phyloP scores from a whole-genome alignment of 2,329 filamentous ascomycete species.

The Cladosporium oxysporum region DNA sequence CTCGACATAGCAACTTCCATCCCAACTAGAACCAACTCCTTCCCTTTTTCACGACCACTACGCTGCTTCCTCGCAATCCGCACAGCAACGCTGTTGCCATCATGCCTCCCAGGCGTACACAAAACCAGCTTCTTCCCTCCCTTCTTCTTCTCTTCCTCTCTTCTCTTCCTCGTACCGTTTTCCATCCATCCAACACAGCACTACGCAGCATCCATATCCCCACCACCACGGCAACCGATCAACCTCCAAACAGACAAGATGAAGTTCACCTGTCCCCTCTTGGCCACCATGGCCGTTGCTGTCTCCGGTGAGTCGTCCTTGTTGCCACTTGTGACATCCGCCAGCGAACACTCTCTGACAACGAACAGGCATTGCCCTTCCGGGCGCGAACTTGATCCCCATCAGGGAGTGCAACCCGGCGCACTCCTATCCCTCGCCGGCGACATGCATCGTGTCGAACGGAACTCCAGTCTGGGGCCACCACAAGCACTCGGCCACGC shows the following conservation, averaged over 20 bases:
- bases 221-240: not conserved
- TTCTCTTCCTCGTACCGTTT: conserved; percentile 5
- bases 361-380: not conserved
- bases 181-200: conserved; percentile 18
- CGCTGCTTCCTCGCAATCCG: not conserved
- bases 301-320: conserved; percentile 4
- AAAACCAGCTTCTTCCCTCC: conserved; percentile 10
- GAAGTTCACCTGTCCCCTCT: not conserved
- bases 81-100: conserved; percentile 4
- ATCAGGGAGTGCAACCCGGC: not conserved
- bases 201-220: conserved; percentile 14
- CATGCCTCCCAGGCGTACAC: not conserved
- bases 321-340: not conserved
- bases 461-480: not conserved
- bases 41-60: not conserved
- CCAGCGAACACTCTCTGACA: not conserved
- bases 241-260: conserved; percentile 13
- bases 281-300: conserved; percentile 1
- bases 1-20: not conserved
- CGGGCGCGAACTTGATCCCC: not conserved
- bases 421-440: not conserved
- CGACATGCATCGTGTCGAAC: not conserved
- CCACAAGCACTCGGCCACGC: not conserved
- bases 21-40: not conserved
- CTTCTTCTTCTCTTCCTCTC: conserved; percentile 6